Evolutionary conservation across 1,284 basidiomycete genomes (phyloP).

Genomic region (Lentinus polychrous): DNA sequence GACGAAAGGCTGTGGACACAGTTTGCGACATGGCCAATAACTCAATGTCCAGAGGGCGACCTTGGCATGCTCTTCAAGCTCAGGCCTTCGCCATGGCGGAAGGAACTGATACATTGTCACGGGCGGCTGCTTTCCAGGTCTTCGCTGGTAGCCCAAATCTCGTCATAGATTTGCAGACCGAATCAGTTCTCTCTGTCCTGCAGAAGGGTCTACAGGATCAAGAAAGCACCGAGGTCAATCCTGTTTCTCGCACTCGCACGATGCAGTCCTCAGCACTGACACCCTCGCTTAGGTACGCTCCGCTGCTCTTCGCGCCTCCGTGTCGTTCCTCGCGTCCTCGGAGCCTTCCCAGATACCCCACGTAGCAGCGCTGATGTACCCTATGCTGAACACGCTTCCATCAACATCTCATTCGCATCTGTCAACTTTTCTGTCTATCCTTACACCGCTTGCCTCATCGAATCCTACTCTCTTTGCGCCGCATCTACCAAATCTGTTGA

Average conservation of each 20-base stretch:
- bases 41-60: conserved; percentile 62
- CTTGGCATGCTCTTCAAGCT: conserved; percentile 72
- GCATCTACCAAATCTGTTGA: conserved; percentile 54
- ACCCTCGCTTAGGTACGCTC: conserved; percentile 41
- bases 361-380: conserved; percentile 48
- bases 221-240: conserved; percentile 52
- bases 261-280: background rate
- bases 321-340: conserved; percentile 53
- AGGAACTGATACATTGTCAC: conserved; percentile 29
- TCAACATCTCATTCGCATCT: conserved; percentile 45
- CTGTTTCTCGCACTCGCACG: background rate
- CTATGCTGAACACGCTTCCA: conserved; percentile 63
- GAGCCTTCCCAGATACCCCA: conserved; percentile 52
- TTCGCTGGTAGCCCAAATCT: conserved; percentile 66
- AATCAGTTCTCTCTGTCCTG: conserved; percentile 55
- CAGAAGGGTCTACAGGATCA: conserved; percentile 58
- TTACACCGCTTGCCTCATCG: conserved; percentile 66
- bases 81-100: conserved; percentile 63
- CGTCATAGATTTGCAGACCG: conserved; percentile 64
- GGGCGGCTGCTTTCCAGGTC: conserved; percentile 56
- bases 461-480: conserved; percentile 63
- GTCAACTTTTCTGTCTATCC: conserved; percentile 56
- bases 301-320: conserved; percentile 54
- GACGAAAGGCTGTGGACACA: conserved; percentile 68
- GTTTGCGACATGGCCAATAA: conserved; percentile 68